These are phyloP conservation scores for Phytophthora citrophthora DNA, from an alignment of 352 stramenopile genomes.

Conservation along the genomic window DNA sequence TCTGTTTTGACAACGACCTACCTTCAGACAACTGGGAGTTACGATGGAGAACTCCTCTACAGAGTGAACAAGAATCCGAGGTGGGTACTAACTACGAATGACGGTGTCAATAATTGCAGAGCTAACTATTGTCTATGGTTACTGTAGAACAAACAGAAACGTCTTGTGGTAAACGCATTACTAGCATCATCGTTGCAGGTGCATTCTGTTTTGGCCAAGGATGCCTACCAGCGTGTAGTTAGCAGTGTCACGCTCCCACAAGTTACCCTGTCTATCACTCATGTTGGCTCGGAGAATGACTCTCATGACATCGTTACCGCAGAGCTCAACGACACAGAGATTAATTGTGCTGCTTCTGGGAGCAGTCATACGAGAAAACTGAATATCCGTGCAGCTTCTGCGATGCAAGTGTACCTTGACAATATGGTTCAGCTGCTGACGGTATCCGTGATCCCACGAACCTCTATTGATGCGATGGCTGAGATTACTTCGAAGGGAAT, in stretches of 20 bases:
- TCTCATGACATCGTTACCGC: conserved; percentile 67
- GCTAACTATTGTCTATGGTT: conserved; percentile 17
- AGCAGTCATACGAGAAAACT: conserved; percentile 22
- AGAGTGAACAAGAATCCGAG: conserved; percentile 59
- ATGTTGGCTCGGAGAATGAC: conserved; percentile 47
- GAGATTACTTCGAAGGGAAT: conserved; percentile 37
- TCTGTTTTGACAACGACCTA: conserved; percentile 35
- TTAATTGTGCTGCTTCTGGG: conserved; percentile 42
- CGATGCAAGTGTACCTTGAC: conserved; percentile 65
- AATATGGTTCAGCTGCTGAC: conserved; percentile 79
- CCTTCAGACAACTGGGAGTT: conserved; percentile 83
- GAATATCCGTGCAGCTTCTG: conserved; percentile 47
- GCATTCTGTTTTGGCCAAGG: conserved; percentile 44
- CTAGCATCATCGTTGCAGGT: conserved; percentile 75
- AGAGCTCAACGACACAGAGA: conserved; percentile 49
- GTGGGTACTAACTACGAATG: conserved; percentile 29
- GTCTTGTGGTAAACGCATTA: conserved; percentile 70
- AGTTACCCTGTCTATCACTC: conserved; percentile 45
- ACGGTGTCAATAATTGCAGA: conserved; percentile 1
- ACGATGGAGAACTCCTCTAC: conserved; percentile 71
- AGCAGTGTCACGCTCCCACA: conserved; percentile 43
- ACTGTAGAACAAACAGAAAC: conserved; percentile 65
- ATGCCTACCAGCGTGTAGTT: conserved; percentile 50
- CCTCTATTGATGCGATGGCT: conserved; percentile 54
- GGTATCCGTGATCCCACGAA: conserved; percentile 64